Evolutionary conservation across 106 monocot genomes (phyloP).

Genomic region (Triglochin maritima): DNA sequence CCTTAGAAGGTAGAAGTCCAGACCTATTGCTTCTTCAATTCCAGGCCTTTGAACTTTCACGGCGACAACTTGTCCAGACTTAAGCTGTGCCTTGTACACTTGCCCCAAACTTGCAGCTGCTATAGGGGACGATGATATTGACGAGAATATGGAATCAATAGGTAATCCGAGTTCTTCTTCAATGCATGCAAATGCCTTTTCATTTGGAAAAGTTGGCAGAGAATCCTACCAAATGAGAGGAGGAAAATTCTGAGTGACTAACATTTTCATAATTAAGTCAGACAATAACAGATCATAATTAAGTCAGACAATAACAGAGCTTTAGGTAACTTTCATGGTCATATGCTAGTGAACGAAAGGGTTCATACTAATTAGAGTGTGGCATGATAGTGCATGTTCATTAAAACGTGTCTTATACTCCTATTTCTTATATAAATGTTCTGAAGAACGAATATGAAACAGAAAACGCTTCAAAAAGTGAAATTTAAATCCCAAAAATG

Average conservation of each 20-base stretch:
- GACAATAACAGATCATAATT: no score
- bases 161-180: constrained; percentile 74
- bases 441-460: no score
- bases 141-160: constrained; percentile 78
- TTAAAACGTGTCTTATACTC: no score
- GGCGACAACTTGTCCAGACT: constrained; percentile 77
- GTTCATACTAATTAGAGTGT: no score
- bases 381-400: no score
- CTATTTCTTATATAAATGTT: no score
- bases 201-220: constrained; percentile 84
- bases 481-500: no score
- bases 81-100: constrained; percentile 89
- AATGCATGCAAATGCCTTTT: constrained; percentile 84
- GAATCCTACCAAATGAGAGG: constrained; percentile 57
- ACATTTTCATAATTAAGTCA: background rate
- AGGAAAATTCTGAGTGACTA: background rate
- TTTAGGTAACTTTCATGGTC: no score
- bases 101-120: constrained; percentile 98
- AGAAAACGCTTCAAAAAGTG: no score
- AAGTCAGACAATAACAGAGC: no score
- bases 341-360: no score
- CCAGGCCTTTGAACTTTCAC: constrained; percentile 91
- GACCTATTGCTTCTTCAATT: constrained; percentile 88
- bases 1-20: constrained; percentile 84
- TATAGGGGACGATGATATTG: constrained; percentile 84